These are phyloP conservation scores for Smallanthus sonchifolius DNA, from an alignment of 129 eudicot genomes.

Conservation along the genomic window DNA sequence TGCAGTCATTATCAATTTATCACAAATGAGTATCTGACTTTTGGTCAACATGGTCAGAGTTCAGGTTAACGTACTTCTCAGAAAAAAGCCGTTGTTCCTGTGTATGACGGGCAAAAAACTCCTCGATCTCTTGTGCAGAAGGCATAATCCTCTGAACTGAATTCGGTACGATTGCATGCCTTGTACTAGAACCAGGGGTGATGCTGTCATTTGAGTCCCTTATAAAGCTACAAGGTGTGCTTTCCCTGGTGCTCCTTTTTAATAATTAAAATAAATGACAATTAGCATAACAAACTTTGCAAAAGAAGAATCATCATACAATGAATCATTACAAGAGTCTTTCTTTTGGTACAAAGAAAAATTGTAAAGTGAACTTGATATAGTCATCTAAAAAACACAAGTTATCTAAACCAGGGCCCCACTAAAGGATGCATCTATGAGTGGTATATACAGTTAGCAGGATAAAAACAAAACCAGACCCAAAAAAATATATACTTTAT, in stretches of 20 bases:
- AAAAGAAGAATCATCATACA: not conserved
- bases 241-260: conserved; percentile 81
- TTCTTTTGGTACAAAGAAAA: conserved; percentile 3
- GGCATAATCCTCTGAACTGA: conserved; percentile 44
- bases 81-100: conserved; percentile 56
- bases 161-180: conserved; percentile 29
- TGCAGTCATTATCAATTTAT: conserved; percentile 18
- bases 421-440: conserved; percentile 30
- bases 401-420: conserved; percentile 29
- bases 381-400: conserved; percentile 9
- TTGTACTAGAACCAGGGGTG: conserved; percentile 69
- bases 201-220: conserved; percentile 44
- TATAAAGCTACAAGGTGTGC: conserved; percentile 86
- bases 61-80: conserved; percentile 48
- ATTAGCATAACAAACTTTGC: conserved; percentile 3
- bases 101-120: conserved; percentile 60
- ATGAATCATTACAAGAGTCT: conserved; percentile 3
- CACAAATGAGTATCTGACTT: not conserved
- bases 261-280: not conserved
- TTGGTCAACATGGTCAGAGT: not conserved
- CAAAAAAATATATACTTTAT: conserved; percentile 31
- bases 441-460: conserved; percentile 20
- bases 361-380: not conserved
- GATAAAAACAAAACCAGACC: conserved; percentile 32
- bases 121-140: conserved; percentile 69